phyloP scores from a whole-genome alignment of 306 rosid genomes.

The Lathyrus aphaca region DNA sequence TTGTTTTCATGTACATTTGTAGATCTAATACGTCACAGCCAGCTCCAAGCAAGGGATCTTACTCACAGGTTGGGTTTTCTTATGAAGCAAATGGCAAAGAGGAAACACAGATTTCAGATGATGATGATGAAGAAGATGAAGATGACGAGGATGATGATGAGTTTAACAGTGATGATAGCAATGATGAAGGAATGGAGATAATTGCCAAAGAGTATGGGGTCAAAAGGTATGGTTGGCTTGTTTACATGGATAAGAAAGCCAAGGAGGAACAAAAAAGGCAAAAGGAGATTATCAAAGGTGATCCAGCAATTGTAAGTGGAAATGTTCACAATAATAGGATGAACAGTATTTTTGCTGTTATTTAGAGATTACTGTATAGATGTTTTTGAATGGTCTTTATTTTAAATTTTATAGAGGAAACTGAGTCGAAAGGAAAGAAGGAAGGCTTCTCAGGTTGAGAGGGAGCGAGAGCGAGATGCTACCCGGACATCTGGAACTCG shows the following conservation, averaged over 20 bases:
- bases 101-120: constrained; percentile 73
- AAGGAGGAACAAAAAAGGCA: constrained; percentile 97
- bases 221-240: constrained; percentile 96
- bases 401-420: constrained; percentile 67
- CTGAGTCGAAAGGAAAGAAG: constrained; percentile 98
- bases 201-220: constrained; percentile 95
- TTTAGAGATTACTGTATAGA: constrained; percentile 15
- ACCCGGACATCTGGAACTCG: constrained; percentile 69
- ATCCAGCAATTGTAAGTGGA: constrained; percentile 92
- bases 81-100: constrained; percentile 88
- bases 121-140: constrained; percentile 80
- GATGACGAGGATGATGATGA: constrained; percentile 87
- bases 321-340: constrained; percentile 20
- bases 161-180: constrained; percentile 92
- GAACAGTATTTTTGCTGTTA: constrained; percentile 8
- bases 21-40: constrained; percentile 77
- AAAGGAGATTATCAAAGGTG: constrained; percentile 93
- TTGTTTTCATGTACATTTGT: constrained; percentile 39
- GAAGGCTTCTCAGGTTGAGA: constrained; percentile 94
- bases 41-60: constrained; percentile 81
- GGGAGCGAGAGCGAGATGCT: constrained; percentile 95
- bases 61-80: constrained; percentile 94
- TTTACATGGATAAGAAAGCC: constrained; percentile 95
- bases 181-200: constrained; percentile 95
- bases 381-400: constrained; percentile 22